Conservation (phyloP, 2,329 filamentous ascomycete species). For the Neopestalotiopsis sp. region DNA sequence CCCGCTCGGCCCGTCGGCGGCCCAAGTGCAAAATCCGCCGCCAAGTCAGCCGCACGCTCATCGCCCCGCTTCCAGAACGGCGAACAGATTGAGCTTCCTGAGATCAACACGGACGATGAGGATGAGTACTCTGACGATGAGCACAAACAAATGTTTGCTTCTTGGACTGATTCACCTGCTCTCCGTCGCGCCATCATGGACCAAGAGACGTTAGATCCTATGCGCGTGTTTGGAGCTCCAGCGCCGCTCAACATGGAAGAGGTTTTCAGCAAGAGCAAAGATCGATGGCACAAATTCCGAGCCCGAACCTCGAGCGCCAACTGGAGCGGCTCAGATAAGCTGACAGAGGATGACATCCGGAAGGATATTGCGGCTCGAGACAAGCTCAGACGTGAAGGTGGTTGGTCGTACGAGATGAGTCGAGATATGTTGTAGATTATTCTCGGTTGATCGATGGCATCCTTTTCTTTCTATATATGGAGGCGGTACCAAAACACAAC, state of each 20-base stretch:
- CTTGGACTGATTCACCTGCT: slow-evolving; percentile 89
- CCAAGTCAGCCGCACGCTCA: slow-evolving; percentile 67
- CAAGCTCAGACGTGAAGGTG: slow-evolving; percentile 71
- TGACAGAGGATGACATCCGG: slow-evolving; percentile 76
- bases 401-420: slow-evolving; percentile 66
- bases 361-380: slow-evolving; percentile 73
- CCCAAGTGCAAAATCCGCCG: slow-evolving; percentile 57
- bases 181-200: slow-evolving; percentile 75
- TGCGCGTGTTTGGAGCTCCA: slow-evolving; percentile 87
- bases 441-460: neutral
- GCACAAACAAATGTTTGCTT: slow-evolving; percentile 68
- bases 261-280: slow-evolving; percentile 89
- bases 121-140: slow-evolving; percentile 75
- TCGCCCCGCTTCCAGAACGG: slow-evolving; percentile 89
- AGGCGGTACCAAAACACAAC: neutral
- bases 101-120: slow-evolving; percentile 94
- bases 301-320: slow-evolving; percentile 92
- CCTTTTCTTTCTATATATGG: neutral
- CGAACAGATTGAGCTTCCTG: slow-evolving; percentile 88
- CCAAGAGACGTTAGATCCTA: slow-evolving; percentile 86
- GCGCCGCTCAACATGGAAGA: slow-evolving; percentile 93
- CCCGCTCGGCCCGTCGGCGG: slow-evolving; percentile 62
- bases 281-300: slow-evolving; percentile 85
- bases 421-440: slow-evolving; percentile 34
- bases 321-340: slow-evolving; percentile 81